Conservation (phyloP, 202 grass and related monocot species). For the Zoysia matrella region DNA sequence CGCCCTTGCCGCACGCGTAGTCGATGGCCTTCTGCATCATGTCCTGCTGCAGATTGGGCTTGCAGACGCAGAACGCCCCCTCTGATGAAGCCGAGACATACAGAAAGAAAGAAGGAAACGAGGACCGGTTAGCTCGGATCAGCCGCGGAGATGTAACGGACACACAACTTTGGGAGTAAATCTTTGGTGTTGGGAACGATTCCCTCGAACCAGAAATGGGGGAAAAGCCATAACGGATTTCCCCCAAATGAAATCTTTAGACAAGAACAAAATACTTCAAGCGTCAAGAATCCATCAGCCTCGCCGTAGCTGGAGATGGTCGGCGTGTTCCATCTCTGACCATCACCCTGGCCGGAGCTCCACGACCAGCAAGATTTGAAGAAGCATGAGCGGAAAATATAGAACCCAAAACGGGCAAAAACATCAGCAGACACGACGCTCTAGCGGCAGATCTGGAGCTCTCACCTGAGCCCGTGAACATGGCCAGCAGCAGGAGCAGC, state of each 20-base stretch:
- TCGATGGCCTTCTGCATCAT: conserved; percentile 77
- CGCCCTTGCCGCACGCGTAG: conserved; percentile 86
- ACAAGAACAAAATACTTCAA: too few relatives aligned
- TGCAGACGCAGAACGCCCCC: conserved; percentile 76
- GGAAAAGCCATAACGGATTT: too few relatives aligned
- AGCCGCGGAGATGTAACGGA: neutral
- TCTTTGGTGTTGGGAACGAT: too few relatives aligned
- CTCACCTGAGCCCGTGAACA: conserved; percentile 71
- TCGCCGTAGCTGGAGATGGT: too few relatives aligned
- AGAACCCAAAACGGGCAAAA: neutral
- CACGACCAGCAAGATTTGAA: conserved; percentile 1
- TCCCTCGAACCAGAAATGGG: too few relatives aligned
- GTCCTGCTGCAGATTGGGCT: conserved; percentile 20
- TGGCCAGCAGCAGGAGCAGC: conserved; percentile 59
- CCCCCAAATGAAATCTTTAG: too few relatives aligned
- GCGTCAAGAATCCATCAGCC: too few relatives aligned
- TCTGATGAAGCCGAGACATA: conserved; percentile 38
- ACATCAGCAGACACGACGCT: neutral
- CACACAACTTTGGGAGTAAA: neutral
- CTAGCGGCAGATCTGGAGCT: conserved; percentile 24
- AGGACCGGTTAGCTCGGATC: neutral
- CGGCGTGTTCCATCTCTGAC: too few relatives aligned
- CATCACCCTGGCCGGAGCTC: neutral
- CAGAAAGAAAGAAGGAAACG: neutral
- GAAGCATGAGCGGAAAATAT: too few relatives aligned